phyloP scores from a whole-genome alignment of 75 land plant species.

The Selaginella moellendorffii region DNA sequence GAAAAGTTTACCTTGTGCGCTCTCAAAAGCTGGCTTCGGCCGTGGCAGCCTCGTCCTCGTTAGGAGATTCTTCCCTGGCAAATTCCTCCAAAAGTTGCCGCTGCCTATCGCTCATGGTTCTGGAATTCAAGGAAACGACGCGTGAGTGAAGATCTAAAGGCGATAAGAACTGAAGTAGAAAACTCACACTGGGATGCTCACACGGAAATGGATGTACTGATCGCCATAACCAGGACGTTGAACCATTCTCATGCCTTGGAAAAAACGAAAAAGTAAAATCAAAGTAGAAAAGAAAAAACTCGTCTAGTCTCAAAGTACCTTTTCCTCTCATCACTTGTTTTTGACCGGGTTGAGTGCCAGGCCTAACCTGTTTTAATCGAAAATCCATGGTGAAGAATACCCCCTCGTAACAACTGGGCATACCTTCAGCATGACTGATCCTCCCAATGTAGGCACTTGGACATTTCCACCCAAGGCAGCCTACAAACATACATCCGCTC shows the following conservation, averaged over 20 bases:
- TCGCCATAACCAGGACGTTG: constrained; percentile 50
- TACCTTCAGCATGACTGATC: constrained; percentile 83
- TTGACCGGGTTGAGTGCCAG: constrained; percentile 93
- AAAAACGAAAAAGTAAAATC: not conserved
- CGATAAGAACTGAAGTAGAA: not conserved
- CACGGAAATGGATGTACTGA: constrained; percentile 76
- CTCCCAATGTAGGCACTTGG: constrained; percentile 84
- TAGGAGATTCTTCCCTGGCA: constrained; percentile 48
- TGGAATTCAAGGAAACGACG: constrained; percentile 13
- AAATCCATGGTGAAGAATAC: not conserved
- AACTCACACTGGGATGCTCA: constrained; percentile 25
- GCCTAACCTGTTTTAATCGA: constrained; percentile 40
- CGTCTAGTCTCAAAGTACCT: constrained; percentile 28
- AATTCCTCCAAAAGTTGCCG: constrained; percentile 68
- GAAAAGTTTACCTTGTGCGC: too few species aligned
- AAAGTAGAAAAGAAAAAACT: not conserved
- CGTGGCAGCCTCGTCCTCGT: not conserved
- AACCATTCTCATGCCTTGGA: constrained; percentile 66
- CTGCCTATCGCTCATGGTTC: constrained; percentile 60
- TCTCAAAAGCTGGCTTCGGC: not conserved
- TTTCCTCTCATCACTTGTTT: constrained; percentile 81
- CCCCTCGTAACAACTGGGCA: not conserved
- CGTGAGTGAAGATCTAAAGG: not conserved
- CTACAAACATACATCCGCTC: not conserved
- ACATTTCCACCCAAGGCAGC: constrained; percentile 50